Evolutionary conservation across 1,284 basidiomycete species (phyloP).

Genomic region (Trichosporon coremiiforme): DNA sequence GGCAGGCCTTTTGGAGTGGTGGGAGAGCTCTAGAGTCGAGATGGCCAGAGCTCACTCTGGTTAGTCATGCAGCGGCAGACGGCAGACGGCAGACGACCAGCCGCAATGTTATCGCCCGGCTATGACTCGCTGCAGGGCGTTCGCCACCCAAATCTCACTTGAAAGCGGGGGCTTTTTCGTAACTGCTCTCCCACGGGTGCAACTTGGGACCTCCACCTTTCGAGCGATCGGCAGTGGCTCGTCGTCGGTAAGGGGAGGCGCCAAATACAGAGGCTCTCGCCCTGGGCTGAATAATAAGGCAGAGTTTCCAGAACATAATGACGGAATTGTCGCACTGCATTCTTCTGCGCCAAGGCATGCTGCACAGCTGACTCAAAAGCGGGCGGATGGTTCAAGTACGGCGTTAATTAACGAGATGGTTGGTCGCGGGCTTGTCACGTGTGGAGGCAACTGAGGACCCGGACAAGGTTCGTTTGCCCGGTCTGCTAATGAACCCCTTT

Average conservation of each 20-base stretch:
- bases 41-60: background rate
- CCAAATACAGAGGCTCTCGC: background rate
- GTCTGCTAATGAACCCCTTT: background rate
- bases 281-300: background rate
- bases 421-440: background rate
- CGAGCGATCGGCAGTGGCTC: background rate
- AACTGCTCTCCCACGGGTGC: background rate
- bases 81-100: background rate
- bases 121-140: background rate
- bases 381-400: background rate
- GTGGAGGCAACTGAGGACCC: too few species aligned
- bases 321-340: conserved; percentile 1
- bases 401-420: background rate
- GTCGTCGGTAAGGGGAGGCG: background rate
- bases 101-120: conserved; percentile 6
- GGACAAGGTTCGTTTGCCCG: background rate
- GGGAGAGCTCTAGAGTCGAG: background rate
- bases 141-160: conserved; percentile 11
- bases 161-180: background rate
- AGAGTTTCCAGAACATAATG: background rate
- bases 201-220: background rate
- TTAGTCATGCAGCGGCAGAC: background rate
- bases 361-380: background rate
- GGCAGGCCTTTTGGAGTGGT: background rate
- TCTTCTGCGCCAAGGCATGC: background rate